Conservation (phyloP, 192 early-diverging fungal species). For the Coemansia aciculifera region DNA sequence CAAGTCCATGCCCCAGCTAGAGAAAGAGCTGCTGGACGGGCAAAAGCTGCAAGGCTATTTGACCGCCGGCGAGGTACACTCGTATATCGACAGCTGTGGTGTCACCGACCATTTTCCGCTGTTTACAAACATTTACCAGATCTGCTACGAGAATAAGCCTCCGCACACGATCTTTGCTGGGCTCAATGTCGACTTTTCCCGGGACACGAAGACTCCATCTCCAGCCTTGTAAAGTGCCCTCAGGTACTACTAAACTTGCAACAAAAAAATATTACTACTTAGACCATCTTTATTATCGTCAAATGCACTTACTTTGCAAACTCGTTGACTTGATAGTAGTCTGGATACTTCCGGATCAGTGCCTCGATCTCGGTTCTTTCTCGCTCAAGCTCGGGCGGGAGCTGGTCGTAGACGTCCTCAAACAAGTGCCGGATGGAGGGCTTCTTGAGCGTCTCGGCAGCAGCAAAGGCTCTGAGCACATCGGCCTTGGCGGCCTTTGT, state of each 20-base stretch:
- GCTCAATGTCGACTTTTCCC: constrained; percentile 54
- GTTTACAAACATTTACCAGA: constrained; percentile 89
- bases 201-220: constrained; percentile 28
- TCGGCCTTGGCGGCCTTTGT: constrained; percentile 64
- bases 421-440: constrained; percentile 83
- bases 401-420: constrained; percentile 90
- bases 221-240: constrained; percentile 4
- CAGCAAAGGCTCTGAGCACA: constrained; percentile 79
- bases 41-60: constrained; percentile 97
- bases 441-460: constrained; percentile 86
- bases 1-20: constrained; percentile 92
- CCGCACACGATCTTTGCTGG: constrained; percentile 65
- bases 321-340: constrained; percentile 69
- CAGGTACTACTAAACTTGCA: neutral
- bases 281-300: neutral
- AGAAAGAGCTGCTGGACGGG: constrained; percentile 90
- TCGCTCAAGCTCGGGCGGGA: constrained; percentile 72
- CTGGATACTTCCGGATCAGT: constrained; percentile 81
- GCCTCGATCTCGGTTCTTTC: constrained; percentile 79
- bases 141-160: constrained; percentile 78
- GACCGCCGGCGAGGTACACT: constrained; percentile 83
- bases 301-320: constrained; percentile 31
- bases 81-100: constrained; percentile 69
- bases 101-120: constrained; percentile 80
- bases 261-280: neutral